Percentiles rank a stretch among this genome's conserved stretches.
Conservation (phyloP, 2,329 filamentous ascomycete species). For the Fusarium armeniacum region DNA sequence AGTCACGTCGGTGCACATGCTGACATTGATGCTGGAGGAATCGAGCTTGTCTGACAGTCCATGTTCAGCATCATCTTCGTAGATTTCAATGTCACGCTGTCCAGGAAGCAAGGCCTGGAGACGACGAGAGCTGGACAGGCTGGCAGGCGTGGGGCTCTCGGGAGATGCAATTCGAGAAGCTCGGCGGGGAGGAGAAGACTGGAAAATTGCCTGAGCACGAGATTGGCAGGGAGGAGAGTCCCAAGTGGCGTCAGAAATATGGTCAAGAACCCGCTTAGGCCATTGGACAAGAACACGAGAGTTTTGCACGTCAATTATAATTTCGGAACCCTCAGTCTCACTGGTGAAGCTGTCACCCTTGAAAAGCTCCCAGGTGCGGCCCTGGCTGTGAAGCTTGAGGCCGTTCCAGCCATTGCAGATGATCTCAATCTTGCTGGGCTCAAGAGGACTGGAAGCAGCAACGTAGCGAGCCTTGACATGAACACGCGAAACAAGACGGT, state of each 20-base stretch:
- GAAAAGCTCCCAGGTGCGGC: constrained; percentile 84
- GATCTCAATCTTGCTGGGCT: constrained; percentile 85
- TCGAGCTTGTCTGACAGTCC: constrained; percentile 57
- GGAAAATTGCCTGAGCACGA: constrained; percentile 59
- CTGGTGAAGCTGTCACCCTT: constrained; percentile 93
- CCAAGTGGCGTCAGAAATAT: constrained; percentile 77
- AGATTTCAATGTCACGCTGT: constrained; percentile 73
- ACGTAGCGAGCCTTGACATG: constrained; percentile 92
- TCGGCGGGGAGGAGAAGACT: constrained; percentile 72
- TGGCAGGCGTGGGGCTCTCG: constrained; percentile 73
- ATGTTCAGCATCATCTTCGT: constrained; percentile 79
- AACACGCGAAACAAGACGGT: constrained; percentile 91
- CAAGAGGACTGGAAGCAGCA: constrained; percentile 74
- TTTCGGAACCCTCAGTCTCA: constrained; percentile 87
- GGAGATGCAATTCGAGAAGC: constrained; percentile 77
- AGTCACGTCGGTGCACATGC: constrained; percentile 66
- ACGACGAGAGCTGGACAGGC: constrained; percentile 59
- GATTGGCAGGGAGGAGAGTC: constrained; percentile 69
- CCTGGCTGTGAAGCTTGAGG: constrained; percentile 90
- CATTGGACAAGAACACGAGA: constrained; percentile 90
- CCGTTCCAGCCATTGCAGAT: constrained; percentile 97
- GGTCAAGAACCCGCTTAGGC: constrained; percentile 73
- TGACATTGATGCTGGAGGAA: constrained; percentile 54
- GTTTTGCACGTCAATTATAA: constrained; percentile 96
- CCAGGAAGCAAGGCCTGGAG: constrained; percentile 62